phyloP scores from a whole-genome alignment of 495 filamentous ascomycete species.

The Barbatosphaeria neglecta region DNA sequence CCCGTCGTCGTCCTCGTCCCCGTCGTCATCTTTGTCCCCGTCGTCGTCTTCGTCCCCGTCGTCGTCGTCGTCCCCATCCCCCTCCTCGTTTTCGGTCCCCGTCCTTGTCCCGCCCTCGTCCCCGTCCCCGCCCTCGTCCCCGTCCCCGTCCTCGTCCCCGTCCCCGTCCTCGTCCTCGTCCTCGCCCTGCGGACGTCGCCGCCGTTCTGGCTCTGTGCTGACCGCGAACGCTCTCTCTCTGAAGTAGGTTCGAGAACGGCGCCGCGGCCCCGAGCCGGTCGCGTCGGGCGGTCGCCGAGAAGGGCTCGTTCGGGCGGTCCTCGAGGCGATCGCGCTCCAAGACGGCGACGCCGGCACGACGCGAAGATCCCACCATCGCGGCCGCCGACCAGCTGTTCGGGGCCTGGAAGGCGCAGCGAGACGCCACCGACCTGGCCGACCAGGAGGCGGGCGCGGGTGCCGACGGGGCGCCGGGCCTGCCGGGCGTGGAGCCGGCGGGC shows the following conservation, averaged over 20 bases:
- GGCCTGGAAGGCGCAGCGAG: conserved; percentile 24
- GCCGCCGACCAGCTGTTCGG: conserved; percentile 39
- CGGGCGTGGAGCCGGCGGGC: conserved; percentile 11
- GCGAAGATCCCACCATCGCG: conserved; percentile 43
- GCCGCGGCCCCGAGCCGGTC: conserved; percentile 14
- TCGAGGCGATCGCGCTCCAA: conserved; percentile 40
- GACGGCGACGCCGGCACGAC: conserved; percentile 37
- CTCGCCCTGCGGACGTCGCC: neutral
- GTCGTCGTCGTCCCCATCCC: no score
- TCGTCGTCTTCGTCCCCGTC: no score
- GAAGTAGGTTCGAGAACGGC: conserved; percentile 28
- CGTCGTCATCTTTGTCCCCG: neutral
- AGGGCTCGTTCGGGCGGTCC: conserved; percentile 46
- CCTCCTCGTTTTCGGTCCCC: neutral
- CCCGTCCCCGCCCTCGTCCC: neutral
- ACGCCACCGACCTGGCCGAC: no score
- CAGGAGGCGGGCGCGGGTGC: neutral
- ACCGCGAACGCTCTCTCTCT: neutral
- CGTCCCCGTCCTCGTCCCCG: neutral
- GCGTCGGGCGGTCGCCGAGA: conserved; percentile 33
- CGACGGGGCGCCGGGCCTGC: neutral
- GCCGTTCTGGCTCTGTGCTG: neutral
- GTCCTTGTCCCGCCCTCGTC: neutral
- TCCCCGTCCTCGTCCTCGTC: neutral
- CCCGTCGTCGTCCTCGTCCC: neutral